Percentiles rank a stretch among this genome's conserved stretches.
Evolutionary conservation across 164 flowering plant species (phyloP).

Genomic region (Umbellularia californica): DNA sequence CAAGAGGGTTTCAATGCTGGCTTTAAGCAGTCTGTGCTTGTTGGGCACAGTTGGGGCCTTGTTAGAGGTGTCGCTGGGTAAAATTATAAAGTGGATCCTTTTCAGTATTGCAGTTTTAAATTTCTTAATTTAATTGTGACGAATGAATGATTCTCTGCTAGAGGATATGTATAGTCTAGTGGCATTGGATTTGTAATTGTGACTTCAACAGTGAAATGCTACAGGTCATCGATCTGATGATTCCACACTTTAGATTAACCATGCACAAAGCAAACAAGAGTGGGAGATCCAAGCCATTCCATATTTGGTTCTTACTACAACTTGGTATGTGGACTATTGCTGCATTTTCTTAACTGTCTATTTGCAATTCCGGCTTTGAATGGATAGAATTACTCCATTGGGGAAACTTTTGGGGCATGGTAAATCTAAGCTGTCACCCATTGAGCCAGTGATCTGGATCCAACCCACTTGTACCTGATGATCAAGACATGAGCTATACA

Average conservation of each 20-base stretch:
- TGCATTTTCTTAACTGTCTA: no score
- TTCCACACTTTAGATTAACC: not conserved
- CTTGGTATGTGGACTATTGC: no score
- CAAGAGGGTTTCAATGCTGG: conserved; percentile 86
- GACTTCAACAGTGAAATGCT: not conserved
- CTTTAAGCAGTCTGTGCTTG: conserved; percentile 62
- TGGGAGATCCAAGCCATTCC: not conserved
- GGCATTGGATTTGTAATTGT: not conserved
- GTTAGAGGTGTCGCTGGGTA: conserved; percentile 86
- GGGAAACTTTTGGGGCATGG: no score
- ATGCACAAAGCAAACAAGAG: not conserved
- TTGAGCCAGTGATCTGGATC: no score
- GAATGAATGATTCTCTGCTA: not conserved
- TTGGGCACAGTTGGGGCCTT: conserved; percentile 70
- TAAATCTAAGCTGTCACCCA: no score
- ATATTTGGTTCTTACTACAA: not conserved
- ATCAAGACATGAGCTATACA: not conserved
- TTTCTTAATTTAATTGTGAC: not conserved
- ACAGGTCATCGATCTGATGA: not conserved
- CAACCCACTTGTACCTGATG: not conserved
- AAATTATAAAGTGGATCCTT: not conserved
- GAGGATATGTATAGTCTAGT: not conserved
- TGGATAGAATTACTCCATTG: no score
- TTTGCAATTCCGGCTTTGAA: no score
- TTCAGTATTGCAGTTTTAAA: not conserved